Evolutionary conservation across 208 protist species (phyloP).

Genomic region (Crithidia sp.): DNA sequence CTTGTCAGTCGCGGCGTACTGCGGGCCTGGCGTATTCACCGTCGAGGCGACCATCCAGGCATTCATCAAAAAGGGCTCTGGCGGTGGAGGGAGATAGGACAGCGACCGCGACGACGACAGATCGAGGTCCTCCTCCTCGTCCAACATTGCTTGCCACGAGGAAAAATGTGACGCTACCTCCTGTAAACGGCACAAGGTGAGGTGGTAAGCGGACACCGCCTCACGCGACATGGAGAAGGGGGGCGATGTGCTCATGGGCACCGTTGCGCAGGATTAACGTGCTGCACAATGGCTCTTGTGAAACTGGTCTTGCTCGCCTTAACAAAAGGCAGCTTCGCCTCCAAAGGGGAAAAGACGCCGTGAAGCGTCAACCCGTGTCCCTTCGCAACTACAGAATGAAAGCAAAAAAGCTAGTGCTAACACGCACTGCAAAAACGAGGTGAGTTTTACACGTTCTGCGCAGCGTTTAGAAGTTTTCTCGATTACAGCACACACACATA

Average conservation of each 20-base stretch:
- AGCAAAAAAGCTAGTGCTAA: neutral
- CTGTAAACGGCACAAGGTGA: neutral
- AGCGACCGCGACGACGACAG: neutral
- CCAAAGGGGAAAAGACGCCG: too few relatives aligned
- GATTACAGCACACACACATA: too few relatives aligned
- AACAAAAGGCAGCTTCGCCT: too few relatives aligned
- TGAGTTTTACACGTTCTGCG: too few relatives aligned
- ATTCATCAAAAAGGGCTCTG: neutral
- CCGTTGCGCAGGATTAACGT: neutral
- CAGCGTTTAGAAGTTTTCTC: too few relatives aligned
- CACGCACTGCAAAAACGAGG: neutral
- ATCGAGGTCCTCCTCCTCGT: neutral
- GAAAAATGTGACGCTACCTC: neutral
- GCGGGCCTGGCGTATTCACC: neutral
- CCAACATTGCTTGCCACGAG: conserved; percentile 17
- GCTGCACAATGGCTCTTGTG: too few relatives aligned
- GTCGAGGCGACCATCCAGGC: conserved; percentile 2
- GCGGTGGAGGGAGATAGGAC: neutral
- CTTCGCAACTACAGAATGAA: neutral
- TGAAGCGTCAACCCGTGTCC: too few relatives aligned
- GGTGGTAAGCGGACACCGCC: neutral
- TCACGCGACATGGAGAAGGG: neutral
- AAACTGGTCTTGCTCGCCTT: too few relatives aligned
- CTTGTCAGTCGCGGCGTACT: too few relatives aligned
- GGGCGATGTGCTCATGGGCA: neutral